phyloP scores from a whole-genome alignment of 2,329 filamentous ascomycete genomes.

The Geosmithia putterillii region DNA sequence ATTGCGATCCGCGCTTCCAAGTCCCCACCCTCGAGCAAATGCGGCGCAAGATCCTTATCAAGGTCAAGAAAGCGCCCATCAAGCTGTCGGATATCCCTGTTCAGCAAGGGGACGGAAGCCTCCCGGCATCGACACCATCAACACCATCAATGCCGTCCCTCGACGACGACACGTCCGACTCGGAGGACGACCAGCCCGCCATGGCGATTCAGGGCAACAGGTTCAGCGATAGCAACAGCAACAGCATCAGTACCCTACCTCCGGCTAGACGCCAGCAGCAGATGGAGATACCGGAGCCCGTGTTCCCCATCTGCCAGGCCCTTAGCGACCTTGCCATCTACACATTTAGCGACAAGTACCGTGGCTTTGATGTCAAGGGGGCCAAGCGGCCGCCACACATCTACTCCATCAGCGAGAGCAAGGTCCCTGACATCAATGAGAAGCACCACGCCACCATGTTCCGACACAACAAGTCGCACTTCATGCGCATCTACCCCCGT shows the following conservation, averaged over 20 bases:
- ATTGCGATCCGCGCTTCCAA: slow-evolving; percentile 36
- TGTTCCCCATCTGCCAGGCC: slow-evolving; percentile 52
- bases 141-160: no score
- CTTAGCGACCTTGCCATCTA: slow-evolving; percentile 72
- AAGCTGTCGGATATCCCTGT: slow-evolving; percentile 14
- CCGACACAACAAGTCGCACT: slow-evolving; percentile 72
- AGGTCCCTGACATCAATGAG: slow-evolving; percentile 45
- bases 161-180: slow-evolving; percentile 26
- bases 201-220: background rate
- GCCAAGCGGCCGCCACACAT: slow-evolving; percentile 54
- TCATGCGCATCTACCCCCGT: slow-evolving; percentile 88
- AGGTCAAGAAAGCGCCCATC: slow-evolving; percentile 53
- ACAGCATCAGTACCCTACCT: background rate
- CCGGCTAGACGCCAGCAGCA: background rate
- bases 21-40: slow-evolving; percentile 63
- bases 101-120: slow-evolving; percentile 10
- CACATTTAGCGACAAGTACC: slow-evolving; percentile 75
- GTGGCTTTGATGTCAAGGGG: slow-evolving; percentile 52
- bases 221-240: background rate
- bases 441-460: slow-evolving; percentile 67
- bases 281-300: slow-evolving; percentile 20
- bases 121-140: no score
- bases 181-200: slow-evolving; percentile 21
- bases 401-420: slow-evolving; percentile 79
- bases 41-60: slow-evolving; percentile 69